Conservation (phyloP, 2,329 filamentous ascomycete genomes). For the Rutstroemia sp. region DNA sequence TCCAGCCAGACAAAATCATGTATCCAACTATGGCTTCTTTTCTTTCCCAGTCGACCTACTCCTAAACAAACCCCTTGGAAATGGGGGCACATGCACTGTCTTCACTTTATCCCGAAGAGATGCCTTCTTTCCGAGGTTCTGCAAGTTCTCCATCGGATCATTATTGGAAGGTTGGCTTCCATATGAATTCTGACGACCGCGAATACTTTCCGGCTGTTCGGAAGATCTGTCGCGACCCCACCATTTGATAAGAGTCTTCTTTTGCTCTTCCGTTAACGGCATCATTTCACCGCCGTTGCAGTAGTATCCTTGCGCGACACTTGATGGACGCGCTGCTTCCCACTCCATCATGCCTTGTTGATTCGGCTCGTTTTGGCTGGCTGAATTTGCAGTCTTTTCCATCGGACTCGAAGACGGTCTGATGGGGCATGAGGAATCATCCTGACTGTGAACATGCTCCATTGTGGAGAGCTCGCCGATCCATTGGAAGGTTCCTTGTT, state of each 20-base stretch:
- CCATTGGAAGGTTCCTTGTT: background rate
- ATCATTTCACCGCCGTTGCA: background rate
- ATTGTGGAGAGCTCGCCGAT: background rate
- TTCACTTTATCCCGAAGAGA: slow-evolving; percentile 4
- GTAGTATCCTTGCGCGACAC: slow-evolving; percentile 3
- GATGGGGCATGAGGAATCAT: background rate
- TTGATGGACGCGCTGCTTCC: slow-evolving; percentile 5
- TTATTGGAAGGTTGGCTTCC: background rate
- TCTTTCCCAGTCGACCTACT: slow-evolving; percentile 6
- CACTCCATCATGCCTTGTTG: slow-evolving; percentile 5
- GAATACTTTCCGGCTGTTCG: slow-evolving; percentile 4
- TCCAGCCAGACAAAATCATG: background rate
- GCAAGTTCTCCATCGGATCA: background rate
- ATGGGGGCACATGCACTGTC: slow-evolving; percentile 6
- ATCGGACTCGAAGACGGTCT: slow-evolving; percentile 8
- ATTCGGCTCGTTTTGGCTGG: background rate
- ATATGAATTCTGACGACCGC: slow-evolving; percentile 3
- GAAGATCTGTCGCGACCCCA: slow-evolving; percentile 9
- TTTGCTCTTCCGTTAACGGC: slow-evolving; percentile 7
- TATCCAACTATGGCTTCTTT: background rate
- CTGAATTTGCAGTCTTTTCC: slow-evolving; percentile 2
- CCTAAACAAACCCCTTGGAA: slow-evolving; percentile 6
- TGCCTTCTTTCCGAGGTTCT: background rate
- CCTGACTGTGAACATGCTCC: background rate
- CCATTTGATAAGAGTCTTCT: slow-evolving; percentile 6